Conservation (phyloP, 305 asterid species). For the Nicotiana rustica region DNA sequence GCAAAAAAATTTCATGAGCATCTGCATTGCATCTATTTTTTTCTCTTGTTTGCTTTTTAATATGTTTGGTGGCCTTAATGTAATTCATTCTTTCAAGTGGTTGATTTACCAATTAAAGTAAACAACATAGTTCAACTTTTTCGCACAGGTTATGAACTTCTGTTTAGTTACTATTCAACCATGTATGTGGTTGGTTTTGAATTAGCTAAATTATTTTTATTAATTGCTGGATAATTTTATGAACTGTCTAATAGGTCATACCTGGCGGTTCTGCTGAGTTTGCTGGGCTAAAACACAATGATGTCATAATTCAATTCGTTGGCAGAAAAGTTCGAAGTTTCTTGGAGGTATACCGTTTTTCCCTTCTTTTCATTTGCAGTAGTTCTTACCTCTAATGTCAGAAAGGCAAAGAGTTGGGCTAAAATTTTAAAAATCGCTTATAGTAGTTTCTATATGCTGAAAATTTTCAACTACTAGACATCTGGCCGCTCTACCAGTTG, state of each 20-base stretch:
- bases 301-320: constrained; percentile 25
- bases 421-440: background rate
- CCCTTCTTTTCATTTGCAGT: background rate
- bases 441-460: constrained; percentile 11
- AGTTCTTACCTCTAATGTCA: constrained; percentile 7
- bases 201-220: background rate
- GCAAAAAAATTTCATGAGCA: too few species aligned
- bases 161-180: constrained; percentile 13
- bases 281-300: constrained; percentile 24
- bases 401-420: background rate
- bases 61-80: too few species aligned
- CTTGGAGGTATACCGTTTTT: constrained; percentile 17
- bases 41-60: too few species aligned
- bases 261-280: constrained; percentile 12
- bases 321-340: background rate
- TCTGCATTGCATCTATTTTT: too few species aligned
- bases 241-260: constrained; percentile 6
- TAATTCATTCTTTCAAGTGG: too few species aligned
- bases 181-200: background rate
- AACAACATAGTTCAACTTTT: background rate
- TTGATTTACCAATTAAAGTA: background rate
- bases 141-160: background rate
- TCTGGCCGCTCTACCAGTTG: constrained; percentile 2
- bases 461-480: background rate
- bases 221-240: constrained; percentile 24